Conservation (phyloP, 192 early-diverging fungal species). For the Pilobolus umbonatus region DNA sequence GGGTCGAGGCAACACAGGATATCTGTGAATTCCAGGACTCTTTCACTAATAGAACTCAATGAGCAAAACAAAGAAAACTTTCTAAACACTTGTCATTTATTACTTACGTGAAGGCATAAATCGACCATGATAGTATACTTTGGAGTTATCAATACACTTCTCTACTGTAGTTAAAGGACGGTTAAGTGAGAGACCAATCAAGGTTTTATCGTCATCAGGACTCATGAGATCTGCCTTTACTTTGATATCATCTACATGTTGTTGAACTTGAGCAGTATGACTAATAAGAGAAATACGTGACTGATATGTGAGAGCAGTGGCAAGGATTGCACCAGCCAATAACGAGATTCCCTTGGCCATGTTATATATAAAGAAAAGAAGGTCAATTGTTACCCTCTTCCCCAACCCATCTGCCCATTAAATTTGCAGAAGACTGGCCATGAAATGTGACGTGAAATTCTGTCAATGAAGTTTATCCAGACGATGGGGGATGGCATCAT, state of each 20-base stretch:
- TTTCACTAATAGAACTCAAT: slow-evolving; percentile 3
- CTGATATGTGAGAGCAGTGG: slow-evolving; percentile 7
- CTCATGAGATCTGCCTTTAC: background rate
- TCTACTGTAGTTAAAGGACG: slow-evolving; percentile 6
- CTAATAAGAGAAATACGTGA: slow-evolving; percentile 5
- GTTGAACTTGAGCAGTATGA: slow-evolving; percentile 4
- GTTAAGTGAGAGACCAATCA: background rate
- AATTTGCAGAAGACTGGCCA: too few species aligned
- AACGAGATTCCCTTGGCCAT: slow-evolving; percentile 3
- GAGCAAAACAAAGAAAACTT: background rate
- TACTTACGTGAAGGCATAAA: slow-evolving; percentile 13
- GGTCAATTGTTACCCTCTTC: too few species aligned
- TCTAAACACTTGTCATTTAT: background rate
- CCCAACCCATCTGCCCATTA: too few species aligned
- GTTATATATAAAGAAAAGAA: background rate
- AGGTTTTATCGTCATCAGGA: background rate
- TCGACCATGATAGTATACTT: slow-evolving; percentile 10
- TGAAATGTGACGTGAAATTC: too few species aligned
- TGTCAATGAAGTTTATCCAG: too few species aligned
- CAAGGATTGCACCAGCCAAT: slow-evolving; percentile 1
- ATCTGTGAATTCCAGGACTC: slow-evolving; percentile 8
- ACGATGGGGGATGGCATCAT: too few species aligned
- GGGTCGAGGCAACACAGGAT: background rate
- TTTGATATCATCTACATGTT: slow-evolving; percentile 3
- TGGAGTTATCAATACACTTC: slow-evolving; percentile 3